Percentiles rank a stretch among this genome's conserved stretches.
phyloP scores from a whole-genome alignment of 805 yeast genomes.

The Lipomyces mesembrius region DNA sequence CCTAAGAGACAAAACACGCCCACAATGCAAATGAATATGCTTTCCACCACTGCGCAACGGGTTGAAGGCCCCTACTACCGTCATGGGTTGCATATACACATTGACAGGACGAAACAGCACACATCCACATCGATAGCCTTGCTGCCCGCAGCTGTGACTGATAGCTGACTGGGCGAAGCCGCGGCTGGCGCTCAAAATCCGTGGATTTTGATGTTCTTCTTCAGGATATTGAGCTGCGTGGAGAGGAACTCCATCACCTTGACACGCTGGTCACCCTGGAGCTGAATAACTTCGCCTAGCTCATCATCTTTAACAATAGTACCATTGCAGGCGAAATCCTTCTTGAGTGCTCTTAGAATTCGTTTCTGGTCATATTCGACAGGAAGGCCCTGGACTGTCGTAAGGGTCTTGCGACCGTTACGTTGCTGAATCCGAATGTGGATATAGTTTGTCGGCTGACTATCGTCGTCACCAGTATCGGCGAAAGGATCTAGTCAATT shows the following conservation, averaged over 20 bases:
- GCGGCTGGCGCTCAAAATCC: conserved; percentile 68
- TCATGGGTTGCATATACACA: background rate
- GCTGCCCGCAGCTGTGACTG: conserved; percentile 4
- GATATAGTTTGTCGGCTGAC: conserved; percentile 92
- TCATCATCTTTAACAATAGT: conserved; percentile 96
- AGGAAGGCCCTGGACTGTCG: conserved; percentile 98
- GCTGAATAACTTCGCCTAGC: conserved; percentile 94
- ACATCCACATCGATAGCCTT: background rate
- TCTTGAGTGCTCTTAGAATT: conserved; percentile 89
- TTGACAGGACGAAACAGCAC: background rate
- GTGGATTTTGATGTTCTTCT: conserved; percentile 96
- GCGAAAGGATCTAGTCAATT: conserved; percentile 81
- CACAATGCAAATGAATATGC: background rate
- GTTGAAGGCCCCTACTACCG: background rate
- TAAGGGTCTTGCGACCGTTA: conserved; percentile 97
- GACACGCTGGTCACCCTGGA: conserved; percentile 98
- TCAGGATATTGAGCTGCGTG: conserved; percentile 82
- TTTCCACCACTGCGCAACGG: background rate
- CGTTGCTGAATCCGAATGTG: conserved; percentile 98
- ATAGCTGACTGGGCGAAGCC: background rate
- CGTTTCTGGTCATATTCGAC: conserved; percentile 92
- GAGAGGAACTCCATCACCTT: conserved; percentile 93
- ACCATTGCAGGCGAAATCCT: conserved; percentile 98
- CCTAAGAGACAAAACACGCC: background rate
- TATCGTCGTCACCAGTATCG: conserved; percentile 99